phyloP scores from a whole-genome alignment of 2,329 filamentous ascomycete genomes.

The Fonsecaea nubica region DNA sequence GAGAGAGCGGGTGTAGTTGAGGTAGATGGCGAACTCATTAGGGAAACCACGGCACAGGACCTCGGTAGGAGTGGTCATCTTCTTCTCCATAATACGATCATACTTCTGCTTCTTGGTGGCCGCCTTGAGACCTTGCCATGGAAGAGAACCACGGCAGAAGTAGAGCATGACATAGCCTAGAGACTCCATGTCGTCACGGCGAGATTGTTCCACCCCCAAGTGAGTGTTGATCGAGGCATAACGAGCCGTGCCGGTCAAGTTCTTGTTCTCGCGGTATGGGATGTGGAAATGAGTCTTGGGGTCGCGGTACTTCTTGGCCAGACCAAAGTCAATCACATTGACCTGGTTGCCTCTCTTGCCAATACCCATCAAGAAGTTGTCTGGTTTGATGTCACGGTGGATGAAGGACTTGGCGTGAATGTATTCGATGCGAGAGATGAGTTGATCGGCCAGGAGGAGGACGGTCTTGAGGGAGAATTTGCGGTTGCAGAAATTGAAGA shows the following conservation, averaged over 20 bases:
- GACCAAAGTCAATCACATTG: slow-evolving; percentile 98
- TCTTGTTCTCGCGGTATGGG: slow-evolving; percentile 99
- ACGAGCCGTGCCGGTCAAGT: slow-evolving; percentile 96
- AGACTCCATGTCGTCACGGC: slow-evolving; percentile 99
- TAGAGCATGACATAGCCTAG: slow-evolving; percentile 99
- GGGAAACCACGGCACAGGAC: slow-evolving; percentile 98
- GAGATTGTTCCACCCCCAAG: slow-evolving; percentile 96
- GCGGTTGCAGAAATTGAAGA: slow-evolving; percentile 99
- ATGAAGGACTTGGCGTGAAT: slow-evolving; percentile 99
- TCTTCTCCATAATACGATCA: slow-evolving; percentile 99
- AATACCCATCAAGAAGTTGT: slow-evolving; percentile 99
- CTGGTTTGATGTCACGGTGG: slow-evolving; percentile 99
- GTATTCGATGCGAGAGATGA: slow-evolving; percentile 99
- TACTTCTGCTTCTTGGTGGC: slow-evolving; percentile 99
- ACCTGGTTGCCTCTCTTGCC: slow-evolving; percentile 99
- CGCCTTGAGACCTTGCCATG: slow-evolving; percentile 98
- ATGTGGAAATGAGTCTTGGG: slow-evolving; percentile 99
- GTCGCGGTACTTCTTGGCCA: slow-evolving; percentile 99
- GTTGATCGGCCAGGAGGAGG: slow-evolving; percentile 91
- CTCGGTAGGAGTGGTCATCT: slow-evolving; percentile 98
- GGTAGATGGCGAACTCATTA: slow-evolving; percentile 98
- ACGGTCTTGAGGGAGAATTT: slow-evolving; percentile 99
- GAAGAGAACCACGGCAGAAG: slow-evolving; percentile 98
- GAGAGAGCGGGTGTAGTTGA: slow-evolving; percentile 98
- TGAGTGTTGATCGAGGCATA: slow-evolving; percentile 99